Percentiles rank a stretch among this genome's conserved stretches.
Conservation (phyloP, 306 rosid species). For the Trifolium pratense region DNA sequence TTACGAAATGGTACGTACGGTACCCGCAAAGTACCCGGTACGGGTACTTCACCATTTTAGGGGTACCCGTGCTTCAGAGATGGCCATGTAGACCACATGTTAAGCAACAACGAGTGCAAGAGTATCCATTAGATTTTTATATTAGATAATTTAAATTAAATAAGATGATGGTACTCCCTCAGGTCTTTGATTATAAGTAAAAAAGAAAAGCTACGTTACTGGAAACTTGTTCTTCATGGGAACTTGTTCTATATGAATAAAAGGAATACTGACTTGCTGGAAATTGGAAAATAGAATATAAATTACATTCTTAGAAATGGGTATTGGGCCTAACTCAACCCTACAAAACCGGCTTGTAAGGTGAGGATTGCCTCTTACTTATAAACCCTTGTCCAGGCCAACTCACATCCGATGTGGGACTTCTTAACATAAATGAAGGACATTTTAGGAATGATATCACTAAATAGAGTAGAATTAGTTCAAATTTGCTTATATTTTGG, state of each 20-base stretch:
- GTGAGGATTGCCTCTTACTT: too few species aligned
- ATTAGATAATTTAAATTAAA: constrained; percentile 11
- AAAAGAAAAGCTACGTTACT: background rate
- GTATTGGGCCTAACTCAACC: too few species aligned
- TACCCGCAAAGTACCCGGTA: too few species aligned
- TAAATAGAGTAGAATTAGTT: background rate
- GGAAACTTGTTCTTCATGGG: background rate
- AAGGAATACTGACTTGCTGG: background rate
- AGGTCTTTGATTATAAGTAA: too few species aligned
- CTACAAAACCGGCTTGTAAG: too few species aligned
- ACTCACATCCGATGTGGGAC: too few species aligned
- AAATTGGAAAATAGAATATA: background rate
- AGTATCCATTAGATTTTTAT: constrained; percentile 8
- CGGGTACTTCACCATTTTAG: too few species aligned
- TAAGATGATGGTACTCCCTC: constrained; percentile 3
- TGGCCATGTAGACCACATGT: constrained; percentile 21
- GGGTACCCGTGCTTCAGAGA: too few species aligned
- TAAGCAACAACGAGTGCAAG: constrained; percentile 1
- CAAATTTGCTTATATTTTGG: background rate
- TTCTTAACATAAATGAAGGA: background rate
- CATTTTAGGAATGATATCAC: background rate
- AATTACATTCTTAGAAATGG: too few species aligned
- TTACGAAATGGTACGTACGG: too few species aligned
- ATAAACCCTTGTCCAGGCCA: too few species aligned
- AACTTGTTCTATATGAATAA: background rate